Evolutionary conservation across 2,329 filamentous ascomycete species (phyloP), one percentile per base, ranked within the genome.

Genomic region (Fusarium gaditjirri): DNA sequence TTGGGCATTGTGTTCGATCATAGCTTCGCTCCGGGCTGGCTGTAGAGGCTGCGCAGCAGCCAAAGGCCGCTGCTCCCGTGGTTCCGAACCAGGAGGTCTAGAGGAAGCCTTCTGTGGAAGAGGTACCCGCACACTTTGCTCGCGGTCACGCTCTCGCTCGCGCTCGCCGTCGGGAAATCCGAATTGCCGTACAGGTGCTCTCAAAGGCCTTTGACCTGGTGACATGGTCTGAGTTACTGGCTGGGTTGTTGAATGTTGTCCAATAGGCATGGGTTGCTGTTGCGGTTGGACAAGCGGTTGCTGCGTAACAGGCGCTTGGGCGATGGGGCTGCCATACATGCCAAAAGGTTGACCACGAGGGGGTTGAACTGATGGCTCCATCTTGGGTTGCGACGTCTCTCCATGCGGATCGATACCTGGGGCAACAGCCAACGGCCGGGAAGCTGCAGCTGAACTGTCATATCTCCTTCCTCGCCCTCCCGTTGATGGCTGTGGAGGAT

Each of bases 401-500:
- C 83, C 82, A 33, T 82, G 79, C 42, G 82, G 76, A 23, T 89
- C 86, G 57, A 79, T 68, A 33, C 81, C 82, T 39, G 82, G 82
- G 44, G 86, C 84, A 64, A 86, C 84, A 29, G 84, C 86, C 69
- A 88, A 79, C n/a, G 87, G 84, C 31, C 80, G 78, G 25, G 81
- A 78, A 16, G 78, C 63, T 29, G 76, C 65, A 27, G 83, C 77
- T 42, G 83, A 82, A 80, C 76, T 61, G 79, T 84, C 75, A 79
- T 83, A 80, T 88, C 89, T 77, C 85, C 88, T 86, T 52, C 85
- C 84, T 27, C 86, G 84, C 38, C 81, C 79, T 54, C 80, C 78
- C 33, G 85, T 82, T 11, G 86, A 86, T 29, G 88, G 88, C n/a
- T 84, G 83, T 12, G 91, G 90, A 39, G 90, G 87, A 27, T 87